A percentile compares a stretch with the other conserved stretches of the same genome.
Evolutionary conservation across 2,329 filamentous ascomycete genomes (phyloP).

Genomic region (Cordyceps cateniannulata): DNA sequence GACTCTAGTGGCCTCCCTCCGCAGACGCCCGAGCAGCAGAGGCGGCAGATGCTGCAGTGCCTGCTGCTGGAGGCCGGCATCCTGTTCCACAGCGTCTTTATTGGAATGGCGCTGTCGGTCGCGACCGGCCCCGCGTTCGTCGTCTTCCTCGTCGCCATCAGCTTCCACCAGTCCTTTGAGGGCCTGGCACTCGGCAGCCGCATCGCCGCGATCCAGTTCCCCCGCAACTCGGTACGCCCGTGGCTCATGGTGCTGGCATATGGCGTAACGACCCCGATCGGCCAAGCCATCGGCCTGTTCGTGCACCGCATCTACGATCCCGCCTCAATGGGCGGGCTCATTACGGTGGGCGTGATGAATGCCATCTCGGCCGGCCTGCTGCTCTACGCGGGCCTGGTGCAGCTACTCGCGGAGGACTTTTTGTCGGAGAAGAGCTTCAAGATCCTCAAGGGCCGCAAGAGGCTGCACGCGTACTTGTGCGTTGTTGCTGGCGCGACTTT

Average conservation of each 20-base stretch:
- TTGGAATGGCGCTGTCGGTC: slow-evolving; percentile 80
- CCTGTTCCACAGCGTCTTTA: slow-evolving; percentile 79
- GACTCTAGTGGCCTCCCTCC: slow-evolving; percentile 22
- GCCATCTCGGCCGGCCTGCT: slow-evolving; percentile 75
- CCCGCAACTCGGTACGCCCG: slow-evolving; percentile 64
- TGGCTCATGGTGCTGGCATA: slow-evolving; percentile 79
- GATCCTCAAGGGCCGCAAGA: slow-evolving; percentile 53
- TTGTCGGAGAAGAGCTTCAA: slow-evolving; percentile 68
- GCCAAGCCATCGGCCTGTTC: slow-evolving; percentile 73
- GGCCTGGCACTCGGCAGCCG: slow-evolving; percentile 79
- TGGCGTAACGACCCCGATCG: slow-evolving; percentile 70
- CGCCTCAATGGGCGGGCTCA: slow-evolving; percentile 63
- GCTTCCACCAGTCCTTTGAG: slow-evolving; percentile 84
- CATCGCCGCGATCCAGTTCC: slow-evolving; percentile 78
- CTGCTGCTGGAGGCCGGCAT: slow-evolving; percentile 77
- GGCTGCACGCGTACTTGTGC: slow-evolving; percentile 56
- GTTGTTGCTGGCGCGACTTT: slow-evolving; percentile 58
- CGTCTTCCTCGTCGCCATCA: slow-evolving; percentile 73
- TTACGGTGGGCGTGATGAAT: slow-evolving; percentile 85
- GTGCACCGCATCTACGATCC: slow-evolving; percentile 78
- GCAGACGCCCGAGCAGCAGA: slow-evolving; percentile 48
- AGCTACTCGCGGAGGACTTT: slow-evolving; percentile 81
- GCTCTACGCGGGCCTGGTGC: slow-evolving; percentile 76
- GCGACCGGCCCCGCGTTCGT: slow-evolving; percentile 73
- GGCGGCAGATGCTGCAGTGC: slow-evolving; percentile 67